Evolutionary conservation across 768 basidiomycete genomes (phyloP).

Genomic region (Leucosporidium yakuticum): DNA sequence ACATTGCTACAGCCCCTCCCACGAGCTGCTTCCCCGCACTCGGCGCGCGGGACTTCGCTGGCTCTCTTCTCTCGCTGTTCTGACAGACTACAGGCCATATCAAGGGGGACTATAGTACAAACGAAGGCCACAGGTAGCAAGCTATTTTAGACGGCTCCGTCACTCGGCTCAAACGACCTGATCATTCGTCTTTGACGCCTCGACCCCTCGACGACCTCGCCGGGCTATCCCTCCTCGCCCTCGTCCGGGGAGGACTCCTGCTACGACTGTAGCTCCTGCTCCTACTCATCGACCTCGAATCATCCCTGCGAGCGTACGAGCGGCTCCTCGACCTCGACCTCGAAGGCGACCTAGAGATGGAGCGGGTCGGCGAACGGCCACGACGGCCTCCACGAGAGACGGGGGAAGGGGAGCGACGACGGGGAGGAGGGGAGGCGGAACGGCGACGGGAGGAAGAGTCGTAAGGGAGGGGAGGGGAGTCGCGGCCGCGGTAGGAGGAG

Average conservation of each 20-base stretch:
- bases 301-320: constrained; percentile 3
- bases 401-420: constrained; percentile 1
- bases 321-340: constrained; percentile 4
- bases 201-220: neutral
- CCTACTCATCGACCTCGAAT: constrained; percentile 3
- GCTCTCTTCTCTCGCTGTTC: too few relatives aligned
- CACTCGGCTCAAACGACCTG: too few relatives aligned
- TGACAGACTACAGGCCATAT: too few relatives aligned
- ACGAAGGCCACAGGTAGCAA: too few relatives aligned
- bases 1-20: too few relatives aligned
- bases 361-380: constrained; percentile 4
- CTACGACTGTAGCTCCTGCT: constrained; percentile 2
- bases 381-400: neutral
- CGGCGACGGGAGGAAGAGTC: neutral
- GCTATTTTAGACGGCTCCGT: too few relatives aligned
- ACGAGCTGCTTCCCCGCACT: too few relatives aligned
- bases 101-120: too few relatives aligned
- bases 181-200: too few relatives aligned
- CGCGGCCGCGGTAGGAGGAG: constrained; percentile 11
- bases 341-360: neutral
- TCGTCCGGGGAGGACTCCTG: constrained; percentile 18
- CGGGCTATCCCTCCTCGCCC: neutral
- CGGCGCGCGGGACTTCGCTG: too few relatives aligned
- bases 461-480: constrained; percentile 20
- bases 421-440: neutral